Conservation (phyloP, 2,329 filamentous ascomycete species). For the Magnaporthiopsis rhizophila region DNA sequence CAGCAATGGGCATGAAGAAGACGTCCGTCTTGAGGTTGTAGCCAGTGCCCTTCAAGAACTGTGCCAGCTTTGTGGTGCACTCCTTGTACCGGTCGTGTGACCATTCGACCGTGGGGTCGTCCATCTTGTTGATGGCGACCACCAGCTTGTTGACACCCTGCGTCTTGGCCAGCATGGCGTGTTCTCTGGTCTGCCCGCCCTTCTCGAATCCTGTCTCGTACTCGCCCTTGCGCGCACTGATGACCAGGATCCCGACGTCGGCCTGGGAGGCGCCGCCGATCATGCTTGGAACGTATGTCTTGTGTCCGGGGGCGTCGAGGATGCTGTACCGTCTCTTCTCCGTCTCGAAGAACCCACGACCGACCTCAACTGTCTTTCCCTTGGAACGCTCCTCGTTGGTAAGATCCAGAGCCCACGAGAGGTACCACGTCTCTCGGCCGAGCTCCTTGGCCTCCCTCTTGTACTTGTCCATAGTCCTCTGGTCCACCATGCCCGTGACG, state of each 20-base stretch:
- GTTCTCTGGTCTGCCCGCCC: slow-evolving; percentile 90
- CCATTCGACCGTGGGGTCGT: slow-evolving; percentile 94
- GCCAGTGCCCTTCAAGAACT: slow-evolving; percentile 85
- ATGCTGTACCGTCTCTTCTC: slow-evolving; percentile 95
- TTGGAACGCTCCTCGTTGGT: slow-evolving; percentile 94
- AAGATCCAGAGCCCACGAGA: slow-evolving; percentile 96
- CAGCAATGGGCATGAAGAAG: slow-evolving; percentile 92
- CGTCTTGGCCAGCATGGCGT: slow-evolving; percentile 91
- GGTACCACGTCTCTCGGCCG: slow-evolving; percentile 95
- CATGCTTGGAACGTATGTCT: slow-evolving; percentile 97
- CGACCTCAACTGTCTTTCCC: slow-evolving; percentile 97
- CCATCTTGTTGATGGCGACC: slow-evolving; percentile 98
- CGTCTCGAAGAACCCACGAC: slow-evolving; percentile 92
- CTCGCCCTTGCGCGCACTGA: slow-evolving; percentile 93
- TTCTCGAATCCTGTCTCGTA: slow-evolving; percentile 98
- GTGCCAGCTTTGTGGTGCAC: slow-evolving; percentile 78
- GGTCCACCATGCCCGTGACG: slow-evolving; percentile 97
- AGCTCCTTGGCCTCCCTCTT: slow-evolving; percentile 94
- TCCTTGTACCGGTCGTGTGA: slow-evolving; percentile 87
- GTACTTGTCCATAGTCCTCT: slow-evolving; percentile 97
- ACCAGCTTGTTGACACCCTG: slow-evolving; percentile 96
- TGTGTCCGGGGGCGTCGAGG: slow-evolving; percentile 92
- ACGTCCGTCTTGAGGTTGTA: slow-evolving; percentile 94
- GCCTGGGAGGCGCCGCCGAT: slow-evolving; percentile 91
- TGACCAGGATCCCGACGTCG: slow-evolving; percentile 90